Evolutionary conservation across 768 basidiomycete species (phyloP).

Genomic region (Neoboletus subvelutipes): DNA sequence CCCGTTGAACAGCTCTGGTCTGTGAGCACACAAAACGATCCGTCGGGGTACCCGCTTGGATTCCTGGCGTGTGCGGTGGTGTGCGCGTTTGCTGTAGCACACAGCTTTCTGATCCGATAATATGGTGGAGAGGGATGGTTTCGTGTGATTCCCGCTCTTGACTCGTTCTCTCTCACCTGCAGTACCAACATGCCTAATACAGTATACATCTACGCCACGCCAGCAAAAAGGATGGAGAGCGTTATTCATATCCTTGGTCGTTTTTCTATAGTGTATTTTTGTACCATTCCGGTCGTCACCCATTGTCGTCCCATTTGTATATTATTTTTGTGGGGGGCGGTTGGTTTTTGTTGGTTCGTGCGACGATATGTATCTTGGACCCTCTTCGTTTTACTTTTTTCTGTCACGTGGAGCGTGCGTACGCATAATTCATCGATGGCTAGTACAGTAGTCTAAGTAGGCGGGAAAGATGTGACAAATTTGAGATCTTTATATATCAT

Average conservation of each 20-base stretch:
- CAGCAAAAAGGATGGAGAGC: not conserved
- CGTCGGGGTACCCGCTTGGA: slow-evolving; percentile 71
- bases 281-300: not conserved
- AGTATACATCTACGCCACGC: not conserved
- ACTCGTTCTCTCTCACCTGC: not conserved
- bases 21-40: slow-evolving; percentile 61
- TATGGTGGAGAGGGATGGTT: slow-evolving; percentile 40
- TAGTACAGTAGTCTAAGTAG: not conserved
- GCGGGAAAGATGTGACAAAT: not conserved
- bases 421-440: not conserved
- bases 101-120: slow-evolving; percentile 74
- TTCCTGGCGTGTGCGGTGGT: slow-evolving; percentile 65
- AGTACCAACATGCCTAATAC: not conserved
- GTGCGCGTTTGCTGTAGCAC: slow-evolving; percentile 61
- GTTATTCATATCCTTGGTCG: not conserved
- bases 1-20: slow-evolving; percentile 62
- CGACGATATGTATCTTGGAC: not conserved
- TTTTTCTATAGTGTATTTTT: not conserved
- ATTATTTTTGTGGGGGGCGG: not conserved
- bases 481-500: not conserved
- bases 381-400: not conserved
- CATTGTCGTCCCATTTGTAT: not conserved
- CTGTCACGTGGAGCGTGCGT: not conserved
- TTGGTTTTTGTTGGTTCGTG: not conserved
- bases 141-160: not conserved